Percentiles rank a stretch among this genome's conserved stretches.
These are phyloP conservation scores for Cephalotrichum gorgonifer DNA, from an alignment of 2,329 filamentous ascomycete species.

Conservation along the genomic window DNA sequence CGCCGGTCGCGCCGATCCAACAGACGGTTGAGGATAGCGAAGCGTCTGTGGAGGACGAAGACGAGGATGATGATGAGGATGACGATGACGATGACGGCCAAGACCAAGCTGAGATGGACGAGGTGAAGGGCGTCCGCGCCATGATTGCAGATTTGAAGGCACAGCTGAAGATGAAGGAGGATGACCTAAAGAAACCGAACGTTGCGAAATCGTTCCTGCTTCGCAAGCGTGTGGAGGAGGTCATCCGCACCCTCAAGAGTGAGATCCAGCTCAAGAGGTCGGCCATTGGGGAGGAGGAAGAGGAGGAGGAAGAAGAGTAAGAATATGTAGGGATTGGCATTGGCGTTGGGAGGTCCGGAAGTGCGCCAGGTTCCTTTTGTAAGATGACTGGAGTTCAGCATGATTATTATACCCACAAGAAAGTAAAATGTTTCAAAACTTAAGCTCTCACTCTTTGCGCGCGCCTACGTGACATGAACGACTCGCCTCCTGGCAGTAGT, in stretches of 20 bases:
- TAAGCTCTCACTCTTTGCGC: too few relatives aligned
- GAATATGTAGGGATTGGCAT: background rate
- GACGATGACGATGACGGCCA: slow-evolving; percentile 45
- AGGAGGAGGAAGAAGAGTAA: slow-evolving; percentile 7
- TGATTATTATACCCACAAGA: background rate
- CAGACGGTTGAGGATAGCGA: slow-evolving; percentile 35
- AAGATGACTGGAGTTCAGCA: background rate
- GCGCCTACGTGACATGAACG: too few relatives aligned
- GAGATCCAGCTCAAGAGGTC: slow-evolving; percentile 34
- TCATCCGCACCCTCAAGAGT: slow-evolving; percentile 35
- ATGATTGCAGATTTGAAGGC: slow-evolving; percentile 43
- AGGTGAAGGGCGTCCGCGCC: slow-evolving; percentile 43
- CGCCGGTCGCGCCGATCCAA: slow-evolving; percentile 30
- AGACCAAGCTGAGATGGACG: slow-evolving; percentile 35
- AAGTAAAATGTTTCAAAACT: too few relatives aligned
- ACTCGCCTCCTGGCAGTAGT: too few relatives aligned
- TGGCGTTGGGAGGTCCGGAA: background rate
- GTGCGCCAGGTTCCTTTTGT: too few relatives aligned
- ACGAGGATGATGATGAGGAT: slow-evolving; percentile 39
- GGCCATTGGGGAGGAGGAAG: slow-evolving; percentile 23
- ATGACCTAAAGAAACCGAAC: slow-evolving; percentile 16
- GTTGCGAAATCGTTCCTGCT: slow-evolving; percentile 35
- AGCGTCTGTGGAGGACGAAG: slow-evolving; percentile 32
- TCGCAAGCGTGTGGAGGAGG: slow-evolving; percentile 35
- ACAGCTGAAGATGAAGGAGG: slow-evolving; percentile 33